Percentiles rank a stretch among this genome's conserved stretches.
Conservation (phyloP, 139 green algal species). For the Limnomonas spitsbergensis region DNA sequence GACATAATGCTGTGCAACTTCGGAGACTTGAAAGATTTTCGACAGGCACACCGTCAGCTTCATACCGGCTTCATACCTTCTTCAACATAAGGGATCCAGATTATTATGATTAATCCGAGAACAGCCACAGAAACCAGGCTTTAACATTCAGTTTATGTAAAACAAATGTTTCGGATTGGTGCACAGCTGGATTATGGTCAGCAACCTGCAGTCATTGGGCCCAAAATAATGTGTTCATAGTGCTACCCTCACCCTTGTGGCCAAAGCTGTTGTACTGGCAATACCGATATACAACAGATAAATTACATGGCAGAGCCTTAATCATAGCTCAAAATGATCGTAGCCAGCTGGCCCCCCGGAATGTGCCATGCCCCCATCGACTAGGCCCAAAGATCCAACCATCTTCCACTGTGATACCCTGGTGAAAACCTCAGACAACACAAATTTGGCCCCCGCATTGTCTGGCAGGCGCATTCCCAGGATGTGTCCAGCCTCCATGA, state of each 20-base stretch:
- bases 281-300: background rate
- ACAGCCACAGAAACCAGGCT: background rate
- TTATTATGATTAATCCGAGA: no score
- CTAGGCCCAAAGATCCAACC: conserved; percentile 9
- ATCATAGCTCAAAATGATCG: conserved; percentile 6
- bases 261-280: no score
- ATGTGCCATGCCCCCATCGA: background rate
- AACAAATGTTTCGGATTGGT: background rate
- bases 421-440: conserved; percentile 58
- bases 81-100: no score
- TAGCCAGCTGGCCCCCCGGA: background rate
- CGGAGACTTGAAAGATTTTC: no score
- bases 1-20: no score
- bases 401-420: conserved; percentile 71
- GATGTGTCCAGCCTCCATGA: conserved; percentile 63
- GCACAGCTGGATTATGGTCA: background rate
- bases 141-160: background rate
- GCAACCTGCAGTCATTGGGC: background rate
- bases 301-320: background rate
- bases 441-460: conserved; percentile 27
- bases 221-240: background rate
- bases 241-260: background rate
- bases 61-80: no score
- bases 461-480: conserved; percentile 50
- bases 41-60: no score